Evolutionary conservation across 371 early-diverging fungal species (phyloP).

Genomic region (Choanephora cucurbitarum): DNA sequence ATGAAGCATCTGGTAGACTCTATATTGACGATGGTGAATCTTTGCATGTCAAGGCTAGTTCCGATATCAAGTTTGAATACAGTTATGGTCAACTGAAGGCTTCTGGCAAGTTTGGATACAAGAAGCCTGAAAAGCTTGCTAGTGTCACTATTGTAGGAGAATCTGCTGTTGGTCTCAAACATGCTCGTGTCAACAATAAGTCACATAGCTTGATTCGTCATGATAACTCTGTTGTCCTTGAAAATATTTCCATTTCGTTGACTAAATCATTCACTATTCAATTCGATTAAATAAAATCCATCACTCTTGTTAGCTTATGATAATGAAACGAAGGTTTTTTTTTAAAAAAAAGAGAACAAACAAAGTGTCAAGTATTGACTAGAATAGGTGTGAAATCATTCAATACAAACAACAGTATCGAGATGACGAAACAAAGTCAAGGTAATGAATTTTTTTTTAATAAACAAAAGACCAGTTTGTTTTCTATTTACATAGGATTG

Average conservation of each 20-base stretch:
- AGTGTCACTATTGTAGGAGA: conserved; percentile 20
- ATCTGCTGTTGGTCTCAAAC: conserved; percentile 8
- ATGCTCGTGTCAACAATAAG: conserved; percentile 10
- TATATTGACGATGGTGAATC: conserved; percentile 66
- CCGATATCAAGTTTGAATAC: conserved; percentile 31
- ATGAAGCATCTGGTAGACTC: conserved; percentile 48
- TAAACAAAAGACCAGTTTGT: too few relatives aligned
- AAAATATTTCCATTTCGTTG: conserved; percentile 6
- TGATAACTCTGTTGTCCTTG: conserved; percentile 5
- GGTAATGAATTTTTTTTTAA: too few relatives aligned
- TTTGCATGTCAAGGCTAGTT: conserved; percentile 25
- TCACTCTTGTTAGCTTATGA: too few relatives aligned
- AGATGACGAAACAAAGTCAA: too few relatives aligned
- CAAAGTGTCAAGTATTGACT: too few relatives aligned
- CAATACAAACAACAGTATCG: too few relatives aligned
- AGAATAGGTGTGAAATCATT: too few relatives aligned
- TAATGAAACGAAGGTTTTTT: too few relatives aligned
- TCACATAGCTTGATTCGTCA: conserved; percentile 9
- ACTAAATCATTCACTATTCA: conserved; percentile 13
- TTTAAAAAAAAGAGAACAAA: too few relatives aligned
- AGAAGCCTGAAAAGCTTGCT: conserved; percentile 26
- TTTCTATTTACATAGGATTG: too few relatives aligned
- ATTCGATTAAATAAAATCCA: conserved; percentile 21
- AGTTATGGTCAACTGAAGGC: conserved; percentile 30
- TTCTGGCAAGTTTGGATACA: conserved; percentile 34